Evolutionary conservation across 1,284 basidiomycete genomes (phyloP), one percentile per base, ranked within the genome.

Genomic region (Microbotryomycetes sp.): DNA sequence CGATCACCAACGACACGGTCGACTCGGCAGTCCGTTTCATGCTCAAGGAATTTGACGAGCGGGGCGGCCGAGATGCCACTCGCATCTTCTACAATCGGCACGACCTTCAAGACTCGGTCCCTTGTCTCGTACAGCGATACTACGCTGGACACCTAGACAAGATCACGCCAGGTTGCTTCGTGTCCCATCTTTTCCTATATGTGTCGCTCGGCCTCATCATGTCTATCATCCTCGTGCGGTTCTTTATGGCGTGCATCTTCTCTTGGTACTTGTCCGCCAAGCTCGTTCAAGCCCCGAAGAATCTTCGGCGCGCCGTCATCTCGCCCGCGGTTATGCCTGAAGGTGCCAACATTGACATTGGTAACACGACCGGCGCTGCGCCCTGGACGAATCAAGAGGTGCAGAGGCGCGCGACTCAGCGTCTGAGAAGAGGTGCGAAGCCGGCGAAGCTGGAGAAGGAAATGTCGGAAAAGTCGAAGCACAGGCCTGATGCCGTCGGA

Each of bases 131-230:
- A 52, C 79, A 89, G 71, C 85, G 93, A 6, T 97, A 94, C 75
- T 83, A 83, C 56, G 93, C 93, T 0, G 96, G 96, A 16, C 87
- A 88, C 73, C 97, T 99, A 67, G 93, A 97, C 81, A 97, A 97
- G 78, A 81, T 96, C 73, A 88, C 92, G 0, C 90, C 96, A 1
- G 96, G 91, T 15, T 99, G 96, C 77, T 94, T 97, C 76, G 85
- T 91, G 53, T 88, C 91, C 18, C 81, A 85, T 52, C 80, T 98
- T 35, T 85, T 98, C 74, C 85, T 98, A 56, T 98, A 97, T 76
- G 79, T 85, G 29, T 92, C 92, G 58, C 82, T 99, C 54, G 83
- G 91, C 71, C 85, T 97, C 77, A 93, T 98, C 73, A 83, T 98
- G 60, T 83, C 82, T 45, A 85, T 98, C 63, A 90, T 99, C 49